Percentiles rank a stretch among this genome's conserved stretches.
These are phyloP conservation scores for Basipetospora chlamydospora DNA, from an alignment of 2,329 filamentous ascomycete species.

Conservation along the genomic window DNA sequence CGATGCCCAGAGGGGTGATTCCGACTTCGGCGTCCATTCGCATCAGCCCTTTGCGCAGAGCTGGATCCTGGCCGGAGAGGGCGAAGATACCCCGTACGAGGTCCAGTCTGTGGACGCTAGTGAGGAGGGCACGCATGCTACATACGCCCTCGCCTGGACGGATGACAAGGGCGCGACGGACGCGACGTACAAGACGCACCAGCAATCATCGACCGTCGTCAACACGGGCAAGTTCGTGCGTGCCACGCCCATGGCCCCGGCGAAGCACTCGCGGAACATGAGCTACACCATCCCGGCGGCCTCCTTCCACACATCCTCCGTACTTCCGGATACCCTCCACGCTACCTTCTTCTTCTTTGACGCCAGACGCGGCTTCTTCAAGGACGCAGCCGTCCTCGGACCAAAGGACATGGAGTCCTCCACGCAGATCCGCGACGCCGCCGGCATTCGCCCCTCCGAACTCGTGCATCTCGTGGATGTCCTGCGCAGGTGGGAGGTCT, in stretches of 20 bases:
- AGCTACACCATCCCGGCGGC: constrained; percentile 17
- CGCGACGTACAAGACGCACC: constrained; percentile 13
- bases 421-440: constrained; percentile 12
- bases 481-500: constrained; percentile 10
- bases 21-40: constrained; percentile 16
- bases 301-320: constrained; percentile 15
- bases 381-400: constrained; percentile 17
- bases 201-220: constrained; percentile 13
- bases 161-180: constrained; percentile 10
- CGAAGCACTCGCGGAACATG: constrained; percentile 6
- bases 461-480: constrained; percentile 11
- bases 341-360: constrained; percentile 23
- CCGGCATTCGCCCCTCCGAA: constrained; percentile 8
- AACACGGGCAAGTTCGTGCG: constrained; percentile 13
- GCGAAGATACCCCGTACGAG: constrained; percentile 15
- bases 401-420: constrained; percentile 12
- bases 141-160: constrained; percentile 15
- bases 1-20: constrained; percentile 15
- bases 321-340: constrained; percentile 15
- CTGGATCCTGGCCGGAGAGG: constrained; percentile 21
- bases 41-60: constrained; percentile 21
- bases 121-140: constrained; percentile 15
- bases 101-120: constrained; percentile 10
- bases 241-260: constrained; percentile 8
- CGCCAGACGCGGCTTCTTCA: constrained; percentile 15